Evolutionary conservation across 495 filamentous ascomycete species (phyloP).

Genomic region (Pyronema domesticum): DNA sequence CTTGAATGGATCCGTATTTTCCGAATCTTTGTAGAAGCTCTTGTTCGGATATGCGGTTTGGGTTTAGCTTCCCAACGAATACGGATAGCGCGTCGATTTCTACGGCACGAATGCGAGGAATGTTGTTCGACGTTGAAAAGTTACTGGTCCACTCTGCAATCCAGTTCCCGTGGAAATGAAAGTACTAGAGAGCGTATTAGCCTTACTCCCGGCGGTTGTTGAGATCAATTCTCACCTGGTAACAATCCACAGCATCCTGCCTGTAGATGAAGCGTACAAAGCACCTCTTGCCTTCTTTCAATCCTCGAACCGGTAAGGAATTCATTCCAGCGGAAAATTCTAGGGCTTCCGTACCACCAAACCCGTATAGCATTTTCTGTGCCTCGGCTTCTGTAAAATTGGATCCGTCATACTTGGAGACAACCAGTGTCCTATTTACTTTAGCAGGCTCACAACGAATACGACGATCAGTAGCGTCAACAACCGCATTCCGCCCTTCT

Average conservation of each 20-base stretch:
- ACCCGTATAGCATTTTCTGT: constrained; percentile 17
- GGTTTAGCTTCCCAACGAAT: constrained; percentile 21
- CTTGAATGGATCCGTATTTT: constrained; percentile 15
- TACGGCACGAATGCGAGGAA: constrained; percentile 8
- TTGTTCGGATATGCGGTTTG: constrained; percentile 12
- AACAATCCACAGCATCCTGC: constrained; percentile 22
- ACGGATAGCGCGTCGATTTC: constrained; percentile 18
- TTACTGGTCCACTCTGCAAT: constrained; percentile 22
- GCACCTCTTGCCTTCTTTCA: constrained; percentile 16
- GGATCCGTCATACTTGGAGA: constrained; percentile 14
- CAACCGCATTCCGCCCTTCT: constrained; percentile 17
- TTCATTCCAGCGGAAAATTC: constrained; percentile 17
- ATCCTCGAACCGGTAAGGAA: constrained; percentile 14
- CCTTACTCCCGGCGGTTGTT: neutral
- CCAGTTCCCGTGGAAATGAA: constrained; percentile 18
- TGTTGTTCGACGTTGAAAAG: constrained; percentile 10
- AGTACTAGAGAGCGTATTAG: constrained; percentile 8
- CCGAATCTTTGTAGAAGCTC: constrained; percentile 16
- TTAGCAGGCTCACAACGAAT: constrained; percentile 24
- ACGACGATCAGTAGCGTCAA: constrained; percentile 20
- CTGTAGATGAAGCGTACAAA: constrained; percentile 21
- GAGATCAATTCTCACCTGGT: constrained; percentile 10
- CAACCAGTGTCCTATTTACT: constrained; percentile 20
- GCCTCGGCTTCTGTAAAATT: constrained; percentile 13
- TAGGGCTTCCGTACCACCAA: constrained; percentile 18